These are phyloP conservation scores for Suhomyces wounanorum DNA, from an alignment of 1,139 yeast genomes.

Conservation along the genomic window DNA sequence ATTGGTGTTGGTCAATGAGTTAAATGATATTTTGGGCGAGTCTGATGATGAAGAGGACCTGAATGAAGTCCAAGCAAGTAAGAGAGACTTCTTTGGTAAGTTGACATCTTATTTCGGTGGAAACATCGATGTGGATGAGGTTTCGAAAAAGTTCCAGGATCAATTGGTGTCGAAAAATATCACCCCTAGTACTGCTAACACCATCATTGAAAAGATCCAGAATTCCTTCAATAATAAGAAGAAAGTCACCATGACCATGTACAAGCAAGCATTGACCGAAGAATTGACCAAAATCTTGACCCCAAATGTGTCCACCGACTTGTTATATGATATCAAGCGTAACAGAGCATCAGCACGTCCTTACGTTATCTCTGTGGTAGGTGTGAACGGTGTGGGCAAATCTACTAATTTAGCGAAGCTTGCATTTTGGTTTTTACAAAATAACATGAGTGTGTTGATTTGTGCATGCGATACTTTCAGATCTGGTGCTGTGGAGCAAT, in stretches of 20 bases:
- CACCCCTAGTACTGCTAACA: constrained; percentile 43
- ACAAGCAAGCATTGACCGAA: constrained; percentile 64
- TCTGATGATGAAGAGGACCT: constrained; percentile 28
- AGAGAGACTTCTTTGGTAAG: constrained; percentile 36
- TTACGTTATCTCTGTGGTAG: constrained; percentile 93
- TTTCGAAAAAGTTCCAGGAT: constrained; percentile 45
- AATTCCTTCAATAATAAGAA: constrained; percentile 28
- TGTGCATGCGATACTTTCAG: constrained; percentile 98
- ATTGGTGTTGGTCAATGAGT: constrained; percentile 45
- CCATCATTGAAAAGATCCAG: constrained; percentile 41
- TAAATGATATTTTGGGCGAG: constrained; percentile 43
- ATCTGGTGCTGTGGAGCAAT: constrained; percentile 97
- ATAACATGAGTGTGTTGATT: constrained; percentile 80
- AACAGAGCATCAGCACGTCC: constrained; percentile 54
- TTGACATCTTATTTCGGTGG: constrained; percentile 44
- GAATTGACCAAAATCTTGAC: constrained; percentile 83
- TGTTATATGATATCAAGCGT: constrained; percentile 77
- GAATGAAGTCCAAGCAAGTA: constrained; percentile 3
- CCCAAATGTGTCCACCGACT: constrained; percentile 88
- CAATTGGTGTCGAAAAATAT: constrained; percentile 48
- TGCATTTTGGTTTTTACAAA: constrained; percentile 94
- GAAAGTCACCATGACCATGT: constrained; percentile 32
- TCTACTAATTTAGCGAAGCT: constrained; percentile 92
- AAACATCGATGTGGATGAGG: constrained; percentile 38
- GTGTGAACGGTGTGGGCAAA: constrained; percentile 98